phyloP scores from a whole-genome alignment of 306 rosid species.

The Vigna mungo region DNA sequence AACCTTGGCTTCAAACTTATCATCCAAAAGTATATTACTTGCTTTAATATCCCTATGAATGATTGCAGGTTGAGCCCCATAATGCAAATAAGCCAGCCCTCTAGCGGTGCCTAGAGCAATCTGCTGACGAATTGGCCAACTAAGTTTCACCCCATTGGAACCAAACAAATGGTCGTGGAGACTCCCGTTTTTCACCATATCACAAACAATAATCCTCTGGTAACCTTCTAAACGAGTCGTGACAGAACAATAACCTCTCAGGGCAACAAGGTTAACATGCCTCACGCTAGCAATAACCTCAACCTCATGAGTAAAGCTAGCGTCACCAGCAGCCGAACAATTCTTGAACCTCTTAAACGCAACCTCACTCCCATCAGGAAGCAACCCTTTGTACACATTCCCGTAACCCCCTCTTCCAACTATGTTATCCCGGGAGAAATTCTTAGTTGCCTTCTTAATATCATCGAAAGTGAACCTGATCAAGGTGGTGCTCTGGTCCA shows the following conservation, averaged over 20 bases:
- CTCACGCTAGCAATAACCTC: slow-evolving; percentile 91
- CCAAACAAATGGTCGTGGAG: slow-evolving; percentile 89
- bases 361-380: slow-evolving; percentile 80
- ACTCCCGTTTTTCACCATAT: slow-evolving; percentile 87
- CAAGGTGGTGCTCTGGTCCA: slow-evolving; percentile 74
- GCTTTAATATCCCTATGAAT: slow-evolving; percentile 96
- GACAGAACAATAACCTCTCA: slow-evolving; percentile 90
- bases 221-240: slow-evolving; percentile 78
- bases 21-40: slow-evolving; percentile 88
- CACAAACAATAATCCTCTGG: slow-evolving; percentile 93
- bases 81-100: slow-evolving; percentile 93
- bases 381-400: slow-evolving; percentile 80
- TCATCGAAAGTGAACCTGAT: slow-evolving; percentile 73
- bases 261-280: slow-evolving; percentile 87
- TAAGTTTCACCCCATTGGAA: slow-evolving; percentile 52
- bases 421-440: slow-evolving; percentile 71
- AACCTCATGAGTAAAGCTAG: slow-evolving; percentile 84
- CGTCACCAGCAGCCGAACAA: slow-evolving; percentile 85
- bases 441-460: slow-evolving; percentile 74
- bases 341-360: slow-evolving; percentile 97
- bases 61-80: slow-evolving; percentile 88
- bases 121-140: slow-evolving; percentile 78
- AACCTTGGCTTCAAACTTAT: slow-evolving; percentile 80
- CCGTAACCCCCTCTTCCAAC: slow-evolving; percentile 96
- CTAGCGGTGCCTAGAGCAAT: slow-evolving; percentile 90